Conservation (phyloP, 2,329 filamentous ascomycete genomes). For the Thielaviopsis musarum region DNA sequence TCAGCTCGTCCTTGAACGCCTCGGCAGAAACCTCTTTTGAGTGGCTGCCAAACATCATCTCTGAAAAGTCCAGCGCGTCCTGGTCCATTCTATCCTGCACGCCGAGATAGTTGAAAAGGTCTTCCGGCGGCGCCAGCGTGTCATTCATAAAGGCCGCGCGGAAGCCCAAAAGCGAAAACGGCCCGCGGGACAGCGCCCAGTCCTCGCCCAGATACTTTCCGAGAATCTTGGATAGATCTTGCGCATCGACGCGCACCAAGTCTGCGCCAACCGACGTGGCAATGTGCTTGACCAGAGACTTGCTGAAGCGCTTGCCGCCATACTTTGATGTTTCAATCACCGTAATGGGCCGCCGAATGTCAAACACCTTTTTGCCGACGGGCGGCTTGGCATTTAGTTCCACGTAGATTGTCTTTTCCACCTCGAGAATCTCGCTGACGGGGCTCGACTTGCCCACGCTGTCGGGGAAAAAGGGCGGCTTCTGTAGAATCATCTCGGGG, state of each 20-base stretch:
- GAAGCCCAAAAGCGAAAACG: conserved; percentile 39
- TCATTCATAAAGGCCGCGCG: conserved; percentile 37
- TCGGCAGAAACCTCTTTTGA: conserved; percentile 11
- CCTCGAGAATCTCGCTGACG: conserved; percentile 11
- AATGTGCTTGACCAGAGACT: conserved; percentile 41
- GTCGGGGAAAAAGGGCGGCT: conserved; percentile 12
- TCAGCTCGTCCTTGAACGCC: conserved; percentile 27
- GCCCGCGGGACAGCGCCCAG: conserved; percentile 28
- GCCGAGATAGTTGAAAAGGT: conserved; percentile 16
- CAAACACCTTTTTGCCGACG: neutral
- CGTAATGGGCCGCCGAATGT: conserved; percentile 22
- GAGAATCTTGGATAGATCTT: conserved; percentile 52
- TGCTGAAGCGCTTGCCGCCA: conserved; percentile 22
- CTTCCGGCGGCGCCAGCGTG: conserved; percentile 23
- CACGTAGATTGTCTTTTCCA: conserved; percentile 12
- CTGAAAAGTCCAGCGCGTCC: conserved; percentile 15
- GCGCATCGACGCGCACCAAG: conserved; percentile 49
- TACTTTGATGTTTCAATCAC: conserved; percentile 24
- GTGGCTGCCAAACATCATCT: conserved; percentile 9
- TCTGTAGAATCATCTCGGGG: conserved; percentile 13
- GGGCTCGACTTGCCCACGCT: conserved; percentile 6
- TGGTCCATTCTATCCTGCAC: conserved; percentile 16
- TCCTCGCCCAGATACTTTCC: conserved; percentile 54
- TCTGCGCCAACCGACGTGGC: conserved; percentile 47
- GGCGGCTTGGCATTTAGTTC: conserved; percentile 11